Evolutionary conservation across 1,139 yeast species (phyloP), one percentile per base, ranked within the genome.

Genomic region (Yamadazyma jaroonii): DNA sequence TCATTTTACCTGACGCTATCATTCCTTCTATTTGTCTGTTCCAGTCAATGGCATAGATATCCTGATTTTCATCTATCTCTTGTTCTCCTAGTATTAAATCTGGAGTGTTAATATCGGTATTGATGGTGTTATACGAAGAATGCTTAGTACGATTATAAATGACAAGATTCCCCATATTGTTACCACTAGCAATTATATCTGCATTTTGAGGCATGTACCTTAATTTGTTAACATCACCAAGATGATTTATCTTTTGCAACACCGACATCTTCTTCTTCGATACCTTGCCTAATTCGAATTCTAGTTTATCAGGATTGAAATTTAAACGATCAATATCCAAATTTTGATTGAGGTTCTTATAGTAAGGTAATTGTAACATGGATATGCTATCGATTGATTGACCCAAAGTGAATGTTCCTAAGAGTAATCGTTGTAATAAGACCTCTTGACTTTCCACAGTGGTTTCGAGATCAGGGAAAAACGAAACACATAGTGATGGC

Each of bases 401-500:
- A n/a, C 73, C 72, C 37, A 64, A 53, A 0, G 76, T 70, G 48
- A 67, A 70, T 0, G 74, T 65, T 1, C 76, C 76, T 17, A 62
- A 54, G 4, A 70, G 52, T 22, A 70, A 47, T 25, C 76, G 43
- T 44, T 69, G 76, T 23, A 52, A 51, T 2, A 53, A 46, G 1
- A 54, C 38, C 10, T 48, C 51, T 23, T 44, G 44, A 2, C 34
- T 39, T 29, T 38, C 39, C 17, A 33, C 27, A 14, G 28, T 25
- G 2, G 11, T 48, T 33, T 62, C 71, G n/a, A 68, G 44, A 46
- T 77, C 82, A 1, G 82, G 82, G 39, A 77, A 70, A 62, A 77
- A 77, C 46, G 73, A 78, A 2, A 74, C 69, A 3, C 78, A 59
- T 32, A 76, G 53, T 1, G 79, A 72, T 1, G 83, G 83, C 83